These are phyloP conservation scores for Teratosphaeria gauchensis DNA, from an alignment of 2,329 filamentous ascomycete species.

Conservation along the genomic window DNA sequence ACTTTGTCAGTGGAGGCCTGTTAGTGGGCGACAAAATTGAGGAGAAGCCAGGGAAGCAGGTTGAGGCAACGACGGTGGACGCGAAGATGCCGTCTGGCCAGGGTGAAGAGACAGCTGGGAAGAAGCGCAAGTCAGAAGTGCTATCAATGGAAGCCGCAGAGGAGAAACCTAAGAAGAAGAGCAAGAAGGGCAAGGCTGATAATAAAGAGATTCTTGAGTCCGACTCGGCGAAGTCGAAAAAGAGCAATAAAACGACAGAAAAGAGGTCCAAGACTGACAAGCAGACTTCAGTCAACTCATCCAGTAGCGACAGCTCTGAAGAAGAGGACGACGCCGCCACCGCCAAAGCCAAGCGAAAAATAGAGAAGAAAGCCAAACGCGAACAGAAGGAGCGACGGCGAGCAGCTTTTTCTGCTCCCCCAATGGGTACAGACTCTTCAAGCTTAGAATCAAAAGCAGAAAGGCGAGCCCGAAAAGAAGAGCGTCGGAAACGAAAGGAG, in stretches of 20 bases:
- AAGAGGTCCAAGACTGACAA: conserved; percentile 15
- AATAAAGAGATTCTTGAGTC: neutral
- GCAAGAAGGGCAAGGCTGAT: neutral
- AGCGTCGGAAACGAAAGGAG: conserved; percentile 40
- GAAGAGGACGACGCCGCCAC: conserved; percentile 2
- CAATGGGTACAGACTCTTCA: conserved; percentile 5
- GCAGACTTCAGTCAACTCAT: conserved; percentile 5
- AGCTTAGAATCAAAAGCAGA: conserved; percentile 33
- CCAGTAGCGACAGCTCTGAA: neutral
- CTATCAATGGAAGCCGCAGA: conserved; percentile 5
- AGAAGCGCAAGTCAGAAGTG: conserved; percentile 32
- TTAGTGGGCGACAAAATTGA: conserved; percentile 50
- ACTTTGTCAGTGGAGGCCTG: conserved; percentile 80
- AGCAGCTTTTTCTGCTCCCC: neutral
- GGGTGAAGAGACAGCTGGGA: conserved; percentile 29
- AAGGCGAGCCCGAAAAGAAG: conserved; percentile 36
- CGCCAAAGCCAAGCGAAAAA: conserved; percentile 7
- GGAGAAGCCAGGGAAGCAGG: conserved; percentile 10
- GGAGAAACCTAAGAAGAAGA: conserved; percentile 13
- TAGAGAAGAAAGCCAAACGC: conserved; percentile 1
- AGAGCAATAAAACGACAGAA: conserved; percentile 25
- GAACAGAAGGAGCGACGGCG: neutral
- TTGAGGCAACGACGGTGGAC: conserved; percentile 11
- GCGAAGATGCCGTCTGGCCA: conserved; percentile 36
- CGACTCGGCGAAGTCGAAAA: conserved; percentile 16